These are phyloP conservation scores for Paecilomyces dactylethromorphus DNA, from an alignment of 2,329 filamentous ascomycete species.

Conservation along the genomic window DNA sequence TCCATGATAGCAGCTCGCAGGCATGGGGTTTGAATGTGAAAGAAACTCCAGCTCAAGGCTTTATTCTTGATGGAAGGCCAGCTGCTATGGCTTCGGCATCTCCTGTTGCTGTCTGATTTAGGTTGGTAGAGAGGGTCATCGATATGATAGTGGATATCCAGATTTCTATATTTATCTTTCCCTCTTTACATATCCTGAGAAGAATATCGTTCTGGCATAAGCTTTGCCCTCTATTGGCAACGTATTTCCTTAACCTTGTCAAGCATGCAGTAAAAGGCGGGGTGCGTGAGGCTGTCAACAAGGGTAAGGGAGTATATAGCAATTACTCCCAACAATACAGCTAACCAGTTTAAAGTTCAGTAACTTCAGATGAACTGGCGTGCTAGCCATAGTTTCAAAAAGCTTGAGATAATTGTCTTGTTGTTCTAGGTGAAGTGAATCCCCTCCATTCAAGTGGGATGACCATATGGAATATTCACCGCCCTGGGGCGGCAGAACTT, in stretches of 20 bases:
- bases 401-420: neutral
- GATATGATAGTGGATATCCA: too few relatives aligned
- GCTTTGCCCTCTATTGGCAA: too few relatives aligned
- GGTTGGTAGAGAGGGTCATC: neutral
- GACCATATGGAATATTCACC: slow-evolving; percentile 26
- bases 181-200: too few relatives aligned
- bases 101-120: neutral
- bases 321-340: neutral
- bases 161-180: too few relatives aligned
- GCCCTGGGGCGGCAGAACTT: slow-evolving; percentile 37
- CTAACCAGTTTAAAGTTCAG: neutral
- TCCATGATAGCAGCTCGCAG: slow-evolving; percentile 41
- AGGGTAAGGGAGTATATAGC: neutral
- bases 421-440: slow-evolving; percentile 27
- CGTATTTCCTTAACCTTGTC: neutral
- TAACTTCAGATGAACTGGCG: too few relatives aligned
- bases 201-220: too few relatives aligned
- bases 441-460: slow-evolving; percentile 33
- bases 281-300: neutral
- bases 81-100: neutral
- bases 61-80: neutral
- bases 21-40: slow-evolving; percentile 40
- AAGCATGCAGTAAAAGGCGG: neutral
- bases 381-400: too few relatives aligned
- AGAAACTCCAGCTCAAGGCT: neutral